Evolutionary conservation across 1,139 yeast genomes (phyloP).

Genomic region (Diutina scorzettiae): DNA sequence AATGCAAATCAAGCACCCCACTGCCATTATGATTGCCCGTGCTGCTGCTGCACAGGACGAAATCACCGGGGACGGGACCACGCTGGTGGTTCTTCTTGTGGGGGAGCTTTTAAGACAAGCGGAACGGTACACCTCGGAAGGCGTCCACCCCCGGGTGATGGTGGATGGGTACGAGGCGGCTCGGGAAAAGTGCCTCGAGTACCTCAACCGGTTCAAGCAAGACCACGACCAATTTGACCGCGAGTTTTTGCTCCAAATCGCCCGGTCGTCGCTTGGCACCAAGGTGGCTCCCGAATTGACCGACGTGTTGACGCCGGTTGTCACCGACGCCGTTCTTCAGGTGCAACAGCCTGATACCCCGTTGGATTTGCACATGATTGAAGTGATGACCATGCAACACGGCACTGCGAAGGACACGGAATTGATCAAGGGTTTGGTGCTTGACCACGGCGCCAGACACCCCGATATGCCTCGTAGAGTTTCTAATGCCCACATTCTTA

Average conservation of each 20-base stretch:
- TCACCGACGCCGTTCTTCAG: conserved; percentile 87
- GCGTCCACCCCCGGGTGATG: conserved; percentile 89
- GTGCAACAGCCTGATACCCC: conserved; percentile 45
- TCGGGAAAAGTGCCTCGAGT: conserved; percentile 59
- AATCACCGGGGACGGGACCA: conserved; percentile 98
- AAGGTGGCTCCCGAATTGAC: conserved; percentile 70
- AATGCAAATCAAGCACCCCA: conserved; percentile 99
- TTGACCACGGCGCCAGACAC: conserved; percentile 98
- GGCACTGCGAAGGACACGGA: conserved; percentile 75
- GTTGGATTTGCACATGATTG: conserved; percentile 93
- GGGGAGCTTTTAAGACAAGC: conserved; percentile 95
- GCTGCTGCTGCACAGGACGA: conserved; percentile 99
- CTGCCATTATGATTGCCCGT: conserved; percentile 97
- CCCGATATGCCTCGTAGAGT: conserved; percentile 96
- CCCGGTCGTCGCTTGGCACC: conserved; percentile 79
- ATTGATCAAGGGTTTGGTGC: conserved; percentile 77
- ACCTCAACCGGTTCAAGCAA: conserved; percentile 50
- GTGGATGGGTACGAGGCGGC: conserved; percentile 95
- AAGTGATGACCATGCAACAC: conserved; percentile 97
- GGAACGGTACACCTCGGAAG: conserved; percentile 82
- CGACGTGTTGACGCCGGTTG: conserved; percentile 80
- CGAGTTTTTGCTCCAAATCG: conserved; percentile 82
- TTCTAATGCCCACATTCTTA: conserved; percentile 73
- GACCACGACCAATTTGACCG: conserved; percentile 47
- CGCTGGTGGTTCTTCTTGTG: conserved; percentile 89